Percentiles rank a stretch among this genome's conserved stretches.
Evolutionary conservation across 2,329 filamentous ascomycete genomes (phyloP).

Genomic region (Botrytis hyacinthi): DNA sequence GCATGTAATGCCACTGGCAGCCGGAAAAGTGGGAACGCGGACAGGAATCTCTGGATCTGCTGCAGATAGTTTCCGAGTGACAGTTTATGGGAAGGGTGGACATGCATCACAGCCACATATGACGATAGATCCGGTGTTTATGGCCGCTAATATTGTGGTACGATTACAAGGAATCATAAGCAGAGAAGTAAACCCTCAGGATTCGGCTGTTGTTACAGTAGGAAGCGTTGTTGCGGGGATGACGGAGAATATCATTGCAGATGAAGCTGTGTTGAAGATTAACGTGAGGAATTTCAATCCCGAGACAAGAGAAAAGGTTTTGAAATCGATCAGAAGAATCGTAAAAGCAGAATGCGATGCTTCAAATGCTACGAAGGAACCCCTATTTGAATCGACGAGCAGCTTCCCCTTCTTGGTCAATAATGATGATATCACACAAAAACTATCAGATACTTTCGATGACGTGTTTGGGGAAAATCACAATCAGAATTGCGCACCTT

Average conservation of each 20-base stretch:
- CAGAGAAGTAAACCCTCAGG: slow-evolving; percentile 42
- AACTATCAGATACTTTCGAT: slow-evolving; percentile 23
- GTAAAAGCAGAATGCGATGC: slow-evolving; percentile 50
- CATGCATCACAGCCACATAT: slow-evolving; percentile 45
- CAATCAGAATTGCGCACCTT: slow-evolving; percentile 21
- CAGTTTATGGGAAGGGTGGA: slow-evolving; percentile 44
- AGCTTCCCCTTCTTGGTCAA: slow-evolving; percentile 33
- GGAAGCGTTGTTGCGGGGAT: slow-evolving; percentile 45
- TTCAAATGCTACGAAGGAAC: slow-evolving; percentile 44
- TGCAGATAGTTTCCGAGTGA: slow-evolving; percentile 42
- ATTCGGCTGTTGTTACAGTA: slow-evolving; percentile 47
- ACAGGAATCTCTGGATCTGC: slow-evolving; percentile 40
- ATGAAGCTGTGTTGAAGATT: slow-evolving; percentile 43
- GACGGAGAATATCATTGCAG: slow-evolving; percentile 47
- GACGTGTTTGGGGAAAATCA: slow-evolving; percentile 30
- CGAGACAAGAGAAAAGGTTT: slow-evolving; percentile 40
- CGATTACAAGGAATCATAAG: slow-evolving; percentile 44
- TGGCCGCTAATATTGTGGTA: slow-evolving; percentile 45
- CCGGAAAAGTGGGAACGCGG: slow-evolving; percentile 40
- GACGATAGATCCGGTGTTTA: slow-evolving; percentile 47
- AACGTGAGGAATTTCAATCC: slow-evolving; percentile 43
- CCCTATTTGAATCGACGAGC: slow-evolving; percentile 26
- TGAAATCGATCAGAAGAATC: slow-evolving; percentile 43
- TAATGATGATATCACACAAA: slow-evolving; percentile 24
- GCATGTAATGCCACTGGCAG: slow-evolving; percentile 48